Evolutionary conservation across 495 filamentous ascomycete genomes (phyloP).

Genomic region (Baudoinia panamericana): DNA sequence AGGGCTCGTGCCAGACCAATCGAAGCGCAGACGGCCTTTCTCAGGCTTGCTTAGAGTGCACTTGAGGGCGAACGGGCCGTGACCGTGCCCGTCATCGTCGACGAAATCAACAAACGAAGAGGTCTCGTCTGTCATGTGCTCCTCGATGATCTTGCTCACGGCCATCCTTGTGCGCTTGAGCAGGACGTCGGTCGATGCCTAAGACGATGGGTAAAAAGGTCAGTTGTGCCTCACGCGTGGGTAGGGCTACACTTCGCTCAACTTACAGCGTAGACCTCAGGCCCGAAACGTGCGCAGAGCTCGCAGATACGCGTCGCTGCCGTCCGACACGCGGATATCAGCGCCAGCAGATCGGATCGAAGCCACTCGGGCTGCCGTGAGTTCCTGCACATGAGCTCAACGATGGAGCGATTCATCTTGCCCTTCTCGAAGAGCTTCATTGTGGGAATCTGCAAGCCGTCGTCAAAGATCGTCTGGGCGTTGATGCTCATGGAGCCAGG

Average conservation of each 20-base stretch:
- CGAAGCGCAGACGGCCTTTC: slow-evolving; percentile 31
- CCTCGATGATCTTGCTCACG: slow-evolving; percentile 35
- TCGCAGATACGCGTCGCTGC: slow-evolving; percentile 34
- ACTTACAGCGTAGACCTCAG: slow-evolving; percentile 33
- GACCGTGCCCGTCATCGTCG: slow-evolving; percentile 39
- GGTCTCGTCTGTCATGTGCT: slow-evolving; percentile 32
- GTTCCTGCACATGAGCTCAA: slow-evolving; percentile 37
- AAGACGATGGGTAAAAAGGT: no score
- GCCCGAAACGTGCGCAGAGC: slow-evolving; percentile 35
- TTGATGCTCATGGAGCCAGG: slow-evolving; percentile 42
- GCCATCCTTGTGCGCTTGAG: slow-evolving; percentile 35
- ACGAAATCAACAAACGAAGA: slow-evolving; percentile 39
- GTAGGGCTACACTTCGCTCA: no score
- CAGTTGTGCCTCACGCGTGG: no score
- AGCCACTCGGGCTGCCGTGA: slow-evolving; percentile 40
- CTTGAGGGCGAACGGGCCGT: slow-evolving; percentile 37
- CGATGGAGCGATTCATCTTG: slow-evolving; percentile 33
- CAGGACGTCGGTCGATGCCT: slow-evolving; percentile 34
- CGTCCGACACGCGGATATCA: slow-evolving; percentile 37
- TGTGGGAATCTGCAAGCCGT: slow-evolving; percentile 40
- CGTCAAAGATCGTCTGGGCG: slow-evolving; percentile 38
- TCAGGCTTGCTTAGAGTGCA: slow-evolving; percentile 36
- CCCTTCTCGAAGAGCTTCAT: slow-evolving; percentile 37
- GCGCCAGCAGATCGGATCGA: slow-evolving; percentile 35
- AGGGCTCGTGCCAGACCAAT: slow-evolving; percentile 37